Conservation (phyloP, 352 stramenopile genomes). For the Pythium periplocum region DNA sequence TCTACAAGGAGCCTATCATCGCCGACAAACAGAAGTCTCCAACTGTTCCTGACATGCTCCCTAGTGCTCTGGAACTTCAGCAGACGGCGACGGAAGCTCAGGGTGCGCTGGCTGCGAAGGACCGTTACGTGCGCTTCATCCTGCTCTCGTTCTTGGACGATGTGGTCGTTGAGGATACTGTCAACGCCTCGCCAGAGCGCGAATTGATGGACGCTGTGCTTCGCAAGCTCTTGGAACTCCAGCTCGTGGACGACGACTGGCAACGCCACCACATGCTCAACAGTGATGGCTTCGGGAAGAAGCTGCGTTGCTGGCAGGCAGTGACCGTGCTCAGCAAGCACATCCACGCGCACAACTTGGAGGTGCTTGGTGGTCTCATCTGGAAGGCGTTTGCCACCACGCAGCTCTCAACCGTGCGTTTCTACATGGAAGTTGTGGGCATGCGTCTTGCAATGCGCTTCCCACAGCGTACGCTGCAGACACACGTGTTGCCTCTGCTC, state of each 20-base stretch:
- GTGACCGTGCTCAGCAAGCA: constrained; percentile 66
- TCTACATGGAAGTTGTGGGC: constrained; percentile 80
- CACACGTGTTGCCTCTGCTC: constrained; percentile 54
- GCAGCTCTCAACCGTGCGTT: constrained; percentile 63
- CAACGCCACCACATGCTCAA: constrained; percentile 84
- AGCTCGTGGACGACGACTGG: constrained; percentile 44
- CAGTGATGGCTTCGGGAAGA: constrained; percentile 72
- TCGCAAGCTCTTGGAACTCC: constrained; percentile 33
- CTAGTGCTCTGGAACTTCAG: too few relatives aligned
- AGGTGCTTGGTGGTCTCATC: constrained; percentile 28
- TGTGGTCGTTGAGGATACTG: constrained; percentile 2
- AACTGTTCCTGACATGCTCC: constrained; percentile 6
- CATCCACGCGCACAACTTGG: constrained; percentile 23
- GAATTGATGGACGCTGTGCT: constrained; percentile 1
- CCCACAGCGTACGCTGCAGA: constrained; percentile 29
- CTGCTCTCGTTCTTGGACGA: constrained; percentile 41
- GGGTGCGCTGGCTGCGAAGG: constrained; percentile 32
- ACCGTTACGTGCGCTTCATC: constrained; percentile 65
- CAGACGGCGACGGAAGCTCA: too few relatives aligned
- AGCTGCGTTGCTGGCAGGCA: constrained; percentile 75
- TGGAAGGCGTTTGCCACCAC: constrained; percentile 48
- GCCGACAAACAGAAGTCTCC: constrained; percentile 24
- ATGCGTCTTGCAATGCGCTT: constrained; percentile 65
- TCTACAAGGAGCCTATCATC: constrained; percentile 79
- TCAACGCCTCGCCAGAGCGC: neutral